Percentiles rank a stretch among this genome's conserved stretches.
phyloP scores from a whole-genome alignment of 768 basidiomycete species.

The Tulasnella sp. region DNA sequence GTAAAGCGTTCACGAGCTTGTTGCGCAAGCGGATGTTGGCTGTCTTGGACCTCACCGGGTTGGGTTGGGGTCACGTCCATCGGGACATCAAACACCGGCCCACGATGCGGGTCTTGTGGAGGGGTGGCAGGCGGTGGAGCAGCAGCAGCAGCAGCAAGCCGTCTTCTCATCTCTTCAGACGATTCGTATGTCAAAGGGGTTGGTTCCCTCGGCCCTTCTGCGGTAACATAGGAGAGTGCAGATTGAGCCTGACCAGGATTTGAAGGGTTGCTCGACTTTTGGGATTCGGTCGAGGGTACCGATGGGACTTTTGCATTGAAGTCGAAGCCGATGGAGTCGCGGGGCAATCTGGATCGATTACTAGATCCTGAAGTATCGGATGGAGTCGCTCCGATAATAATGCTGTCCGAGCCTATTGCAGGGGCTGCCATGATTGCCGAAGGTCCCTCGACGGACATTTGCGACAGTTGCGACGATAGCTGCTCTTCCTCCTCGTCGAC shows the following conservation, averaged over 20 bases:
- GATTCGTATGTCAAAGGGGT: not conserved
- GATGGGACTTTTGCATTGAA: constrained; percentile 13
- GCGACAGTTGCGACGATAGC: constrained; percentile 25
- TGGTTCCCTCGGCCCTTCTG: not conserved
- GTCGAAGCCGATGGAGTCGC: constrained; percentile 20
- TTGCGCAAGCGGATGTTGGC: constrained; percentile 20
- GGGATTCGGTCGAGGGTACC: constrained; percentile 10
- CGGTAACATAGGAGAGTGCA: not conserved
- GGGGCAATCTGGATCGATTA: not conserved
- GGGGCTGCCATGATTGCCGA: not conserved
- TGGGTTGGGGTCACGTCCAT: constrained; percentile 21
- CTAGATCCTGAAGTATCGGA: constrained; percentile 19
- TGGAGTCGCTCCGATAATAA: constrained; percentile 15
- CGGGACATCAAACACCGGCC: not conserved
- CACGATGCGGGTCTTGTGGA: not conserved
- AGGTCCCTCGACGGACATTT: constrained; percentile 19
- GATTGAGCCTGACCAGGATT: constrained; percentile 10
- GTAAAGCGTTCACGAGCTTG: constrained; percentile 7
- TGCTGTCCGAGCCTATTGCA: constrained; percentile 13
- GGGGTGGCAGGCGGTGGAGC: not conserved
- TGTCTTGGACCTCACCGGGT: constrained; percentile 17
- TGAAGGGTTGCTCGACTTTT: constrained; percentile 1
- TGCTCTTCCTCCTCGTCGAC: constrained; percentile 19
- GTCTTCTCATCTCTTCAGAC: not conserved
- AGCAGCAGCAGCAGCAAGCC: not conserved